Percentiles rank a stretch among this genome's conserved stretches.
Evolutionary conservation across 2,329 filamentous ascomycete genomes (phyloP).

Genomic region (Amesomyces nigricolor): DNA sequence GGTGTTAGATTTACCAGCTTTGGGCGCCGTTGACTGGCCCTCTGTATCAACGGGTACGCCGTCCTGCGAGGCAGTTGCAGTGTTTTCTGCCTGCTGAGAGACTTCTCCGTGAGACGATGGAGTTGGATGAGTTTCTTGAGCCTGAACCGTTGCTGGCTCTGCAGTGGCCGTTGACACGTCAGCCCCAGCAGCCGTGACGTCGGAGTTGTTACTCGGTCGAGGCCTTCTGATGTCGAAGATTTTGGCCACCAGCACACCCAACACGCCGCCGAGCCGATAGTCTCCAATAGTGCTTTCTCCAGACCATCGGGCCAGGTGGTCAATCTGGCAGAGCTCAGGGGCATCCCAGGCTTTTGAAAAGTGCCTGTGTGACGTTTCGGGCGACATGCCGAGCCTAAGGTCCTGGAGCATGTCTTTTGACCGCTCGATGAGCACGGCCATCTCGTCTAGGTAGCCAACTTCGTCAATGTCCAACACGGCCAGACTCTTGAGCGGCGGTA

Average conservation of each 20-base stretch:
- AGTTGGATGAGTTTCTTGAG: neutral
- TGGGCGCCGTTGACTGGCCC: neutral
- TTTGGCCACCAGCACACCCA: constrained; percentile 63
- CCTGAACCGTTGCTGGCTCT: constrained; percentile 13
- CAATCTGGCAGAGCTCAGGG: constrained; percentile 56
- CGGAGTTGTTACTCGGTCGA: constrained; percentile 7
- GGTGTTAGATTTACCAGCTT: constrained; percentile 7
- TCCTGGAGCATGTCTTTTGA: constrained; percentile 63
- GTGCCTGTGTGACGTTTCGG: constrained; percentile 39
- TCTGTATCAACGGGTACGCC: constrained; percentile 9
- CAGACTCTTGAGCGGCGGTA: constrained; percentile 68
- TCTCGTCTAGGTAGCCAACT: constrained; percentile 75
- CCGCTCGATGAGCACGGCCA: constrained; percentile 68
- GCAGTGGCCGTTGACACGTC: neutral
- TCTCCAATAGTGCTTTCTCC: constrained; percentile 55
- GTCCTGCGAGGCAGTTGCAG: neutral
- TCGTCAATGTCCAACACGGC: constrained; percentile 79
- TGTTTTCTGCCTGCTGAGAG: neutral
- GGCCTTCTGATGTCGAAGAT: constrained; percentile 52
- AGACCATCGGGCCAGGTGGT: constrained; percentile 52
- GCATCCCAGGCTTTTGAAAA: constrained; percentile 61
- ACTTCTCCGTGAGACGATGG: neutral
- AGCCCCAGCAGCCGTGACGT: neutral
- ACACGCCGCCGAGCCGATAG: constrained; percentile 59
- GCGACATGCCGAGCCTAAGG: constrained; percentile 66